Evolutionary conservation across 139 green algal genomes (phyloP), one percentile per base, ranked within the genome.

Genomic region (Edaphochlamys debaryana): DNA sequence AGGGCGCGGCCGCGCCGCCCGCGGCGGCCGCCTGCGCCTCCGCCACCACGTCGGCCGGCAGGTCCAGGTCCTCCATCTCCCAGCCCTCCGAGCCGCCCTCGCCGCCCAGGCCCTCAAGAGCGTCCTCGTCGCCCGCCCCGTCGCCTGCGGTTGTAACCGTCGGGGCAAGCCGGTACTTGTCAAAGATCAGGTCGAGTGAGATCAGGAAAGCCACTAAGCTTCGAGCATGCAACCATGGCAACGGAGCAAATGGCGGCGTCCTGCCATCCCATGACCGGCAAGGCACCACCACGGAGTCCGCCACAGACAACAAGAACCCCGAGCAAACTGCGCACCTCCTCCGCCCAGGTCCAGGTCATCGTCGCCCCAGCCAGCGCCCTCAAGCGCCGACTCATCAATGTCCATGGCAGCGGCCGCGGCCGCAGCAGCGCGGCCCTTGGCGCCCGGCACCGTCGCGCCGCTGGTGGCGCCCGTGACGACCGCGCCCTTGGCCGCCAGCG

Each of bases 11-110:
- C 4, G 67, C 85, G 22, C 79, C n/a, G 48, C 67, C 77, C 19
- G 62, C 76, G 15, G 81, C 84, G 23, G 83, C 77, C 19, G 76
- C 74, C 41, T 60, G 71, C 13, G 82, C 83, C 79, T 88, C 87
- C 64, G 82, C 87, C 72, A 88, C 75, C 52, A 86, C 88, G 52
- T 95, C 94, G 52, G 93, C 86, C 7, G 91, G 93, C 37, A 98
- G 75, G 77, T 99, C 97, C 67, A 98, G 85, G 64, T 96, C 95
- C 88, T 99, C 96, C 95, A 99, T 98, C 56, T 98, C 97, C 97
- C 97, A 99, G 56, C 96, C 96, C 50, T 90, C 93, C 25, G 91
- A 93, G 20, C 72, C 91, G 34, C 90, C 94, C 29, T 92, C 94
- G n/a, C 80, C 91, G 40, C 89, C 92, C 3, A 81, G 15, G 45